Percentiles rank a stretch among this genome's conserved stretches.
Conservation (phyloP, 768 basidiomycete genomes). For the Phanerochaete sordida region DNA sequence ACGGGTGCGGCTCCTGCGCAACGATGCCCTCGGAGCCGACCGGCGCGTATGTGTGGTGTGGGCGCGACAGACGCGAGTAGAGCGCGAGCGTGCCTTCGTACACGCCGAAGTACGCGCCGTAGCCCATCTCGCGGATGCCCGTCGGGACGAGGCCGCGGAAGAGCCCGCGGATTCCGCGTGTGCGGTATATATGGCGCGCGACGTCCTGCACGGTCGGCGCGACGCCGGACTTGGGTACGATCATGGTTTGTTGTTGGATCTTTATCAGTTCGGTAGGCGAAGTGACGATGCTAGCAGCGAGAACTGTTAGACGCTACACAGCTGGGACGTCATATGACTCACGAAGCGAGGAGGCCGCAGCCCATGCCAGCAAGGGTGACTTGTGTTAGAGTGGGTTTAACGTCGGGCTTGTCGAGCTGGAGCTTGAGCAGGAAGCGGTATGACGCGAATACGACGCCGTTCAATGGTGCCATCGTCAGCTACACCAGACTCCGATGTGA, state of each 20-base stretch:
- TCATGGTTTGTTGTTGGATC: conserved; percentile 70
- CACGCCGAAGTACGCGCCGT: conserved; percentile 77
- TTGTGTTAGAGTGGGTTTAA: conserved; percentile 63
- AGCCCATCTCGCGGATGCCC: conserved; percentile 67
- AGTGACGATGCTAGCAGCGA: conserved; percentile 54
- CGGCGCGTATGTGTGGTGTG: too few relatives aligned
- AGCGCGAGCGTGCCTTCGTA: conserved; percentile 64
- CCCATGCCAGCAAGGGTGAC: conserved; percentile 72
- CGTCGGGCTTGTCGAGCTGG: conserved; percentile 46
- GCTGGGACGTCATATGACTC: conserved; percentile 27
- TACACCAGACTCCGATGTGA: conserved; percentile 25
- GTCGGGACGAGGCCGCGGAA: conserved; percentile 68
- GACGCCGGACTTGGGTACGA: conserved; percentile 6
- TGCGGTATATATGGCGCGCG: conserved; percentile 49
- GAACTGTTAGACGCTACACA: background rate
- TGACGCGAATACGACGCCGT: conserved; percentile 82
- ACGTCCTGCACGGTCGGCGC: conserved; percentile 41
- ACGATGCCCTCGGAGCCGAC: conserved; percentile 27
- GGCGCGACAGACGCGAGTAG: conserved; percentile 23
- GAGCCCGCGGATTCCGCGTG: conserved; percentile 59
- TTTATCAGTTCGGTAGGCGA: conserved; percentile 88
- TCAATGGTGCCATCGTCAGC: conserved; percentile 73
- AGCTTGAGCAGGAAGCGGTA: conserved; percentile 76
- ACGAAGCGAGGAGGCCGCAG: conserved; percentile 80
- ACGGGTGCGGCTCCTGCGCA: conserved; percentile 33